Evolutionary conservation across 1,284 basidiomycete genomes (phyloP).

Genomic region (Ganoderma meredithae): DNA sequence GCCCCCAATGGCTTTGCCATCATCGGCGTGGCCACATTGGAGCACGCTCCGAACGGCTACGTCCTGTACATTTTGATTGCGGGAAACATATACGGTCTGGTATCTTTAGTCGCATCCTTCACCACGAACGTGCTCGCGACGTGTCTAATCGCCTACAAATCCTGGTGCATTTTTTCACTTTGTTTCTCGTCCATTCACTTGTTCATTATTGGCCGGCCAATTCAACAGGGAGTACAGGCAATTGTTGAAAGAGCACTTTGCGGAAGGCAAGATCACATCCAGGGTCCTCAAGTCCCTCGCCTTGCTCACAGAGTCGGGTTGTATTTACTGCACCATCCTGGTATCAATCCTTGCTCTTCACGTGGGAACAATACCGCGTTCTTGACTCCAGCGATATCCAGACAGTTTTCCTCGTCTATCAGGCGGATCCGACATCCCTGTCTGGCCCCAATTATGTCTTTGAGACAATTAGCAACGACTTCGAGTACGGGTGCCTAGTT

Average conservation of each 20-base stretch:
- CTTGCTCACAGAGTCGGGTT: conserved; percentile 5
- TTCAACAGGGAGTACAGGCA: not conserved
- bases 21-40: not conserved
- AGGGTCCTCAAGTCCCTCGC: conserved; percentile 8
- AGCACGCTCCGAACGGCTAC: too few species aligned
- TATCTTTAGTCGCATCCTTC: not conserved
- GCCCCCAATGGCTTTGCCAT: not conserved
- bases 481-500: not conserved
- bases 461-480: not conserved
- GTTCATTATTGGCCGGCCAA: not conserved
- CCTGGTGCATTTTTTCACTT: not conserved
- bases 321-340: conserved; percentile 6
- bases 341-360: not conserved
- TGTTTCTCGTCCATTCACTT: too few species aligned
- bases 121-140: conserved; percentile 5
- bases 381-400: not conserved
- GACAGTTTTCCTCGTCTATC: not conserved
- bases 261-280: not conserved
- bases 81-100: not conserved
- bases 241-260: not conserved
- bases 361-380: not conserved
- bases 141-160: conserved; percentile 1
- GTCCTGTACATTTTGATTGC: not conserved
- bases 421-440: too few species aligned
- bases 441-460: too few species aligned